Evolutionary conservation across 2,329 filamentous ascomycete species (phyloP).

Genomic region (Hyphodiscus sp.): DNA sequence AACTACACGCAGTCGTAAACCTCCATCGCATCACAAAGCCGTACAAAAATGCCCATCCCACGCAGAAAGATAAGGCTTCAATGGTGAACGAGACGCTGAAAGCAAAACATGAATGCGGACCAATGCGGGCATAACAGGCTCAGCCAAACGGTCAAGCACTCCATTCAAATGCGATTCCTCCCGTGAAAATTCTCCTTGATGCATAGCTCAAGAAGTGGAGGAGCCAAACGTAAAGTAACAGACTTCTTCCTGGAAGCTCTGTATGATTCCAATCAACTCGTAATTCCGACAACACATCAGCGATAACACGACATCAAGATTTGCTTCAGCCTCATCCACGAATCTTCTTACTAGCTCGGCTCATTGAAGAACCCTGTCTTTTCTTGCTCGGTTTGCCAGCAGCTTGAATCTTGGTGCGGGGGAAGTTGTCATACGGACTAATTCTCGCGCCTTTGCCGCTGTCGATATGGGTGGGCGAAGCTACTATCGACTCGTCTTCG

Average conservation of each 20-base stretch:
- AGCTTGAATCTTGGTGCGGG: slow-evolving; percentile 33
- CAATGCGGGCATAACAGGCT: not conserved
- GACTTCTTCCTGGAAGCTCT: not conserved
- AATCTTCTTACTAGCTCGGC: slow-evolving; percentile 35
- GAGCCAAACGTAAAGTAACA: not conserved
- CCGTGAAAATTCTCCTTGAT: not conserved
- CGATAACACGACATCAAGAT: not conserved
- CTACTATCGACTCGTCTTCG: slow-evolving; percentile 13
- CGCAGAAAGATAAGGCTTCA: not conserved
- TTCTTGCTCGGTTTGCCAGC: slow-evolving; percentile 34
- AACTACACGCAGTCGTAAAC: not conserved
- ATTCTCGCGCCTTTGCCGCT: slow-evolving; percentile 10
- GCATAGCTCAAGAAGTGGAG: not conserved
- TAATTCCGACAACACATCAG: not conserved
- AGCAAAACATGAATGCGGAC: not conserved
- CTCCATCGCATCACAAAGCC: not conserved
- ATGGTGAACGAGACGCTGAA: not conserved
- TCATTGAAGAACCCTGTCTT: slow-evolving; percentile 34
- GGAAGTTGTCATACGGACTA: slow-evolving; percentile 61
- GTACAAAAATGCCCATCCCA: not conserved
- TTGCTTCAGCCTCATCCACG: slow-evolving; percentile 3
- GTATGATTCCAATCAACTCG: not conserved
- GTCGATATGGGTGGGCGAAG: slow-evolving; percentile 20
- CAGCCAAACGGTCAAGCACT: not conserved
- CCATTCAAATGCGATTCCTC: not conserved